phyloP scores from a whole-genome alignment of 495 filamentous ascomycete species.

The Jackrogersella multiformis region DNA sequence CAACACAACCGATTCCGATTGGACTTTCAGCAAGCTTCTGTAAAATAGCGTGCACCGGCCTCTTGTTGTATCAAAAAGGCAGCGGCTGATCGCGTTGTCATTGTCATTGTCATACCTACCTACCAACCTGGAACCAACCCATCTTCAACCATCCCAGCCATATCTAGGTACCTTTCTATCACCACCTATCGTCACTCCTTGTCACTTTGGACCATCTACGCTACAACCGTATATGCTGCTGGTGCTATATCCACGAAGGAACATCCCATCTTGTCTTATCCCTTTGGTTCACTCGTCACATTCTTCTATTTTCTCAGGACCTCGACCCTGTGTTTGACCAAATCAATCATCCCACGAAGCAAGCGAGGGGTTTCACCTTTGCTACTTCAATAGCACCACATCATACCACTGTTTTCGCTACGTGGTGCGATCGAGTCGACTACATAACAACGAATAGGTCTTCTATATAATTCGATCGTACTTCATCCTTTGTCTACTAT shows the following conservation, averaged over 20 bases:
- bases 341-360: conserved; percentile 29
- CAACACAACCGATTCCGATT: conserved; percentile 13
- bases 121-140: neutral
- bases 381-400: conserved; percentile 37
- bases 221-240: conserved; percentile 5
- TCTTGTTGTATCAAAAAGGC: conserved; percentile 20
- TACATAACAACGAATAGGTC: conserved; percentile 17
- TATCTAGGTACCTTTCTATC: conserved; percentile 7
- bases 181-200: neutral
- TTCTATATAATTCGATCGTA: neutral
- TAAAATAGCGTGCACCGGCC: conserved; percentile 20
- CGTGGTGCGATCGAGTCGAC: conserved; percentile 25
- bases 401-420: conserved; percentile 26
- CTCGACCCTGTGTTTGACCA: conserved; percentile 10
- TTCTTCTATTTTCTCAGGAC: conserved; percentile 2
- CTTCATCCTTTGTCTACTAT: conserved; percentile 1
- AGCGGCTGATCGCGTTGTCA: conserved; percentile 31
- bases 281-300: neutral
- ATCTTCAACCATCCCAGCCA: neutral
- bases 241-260: conserved; percentile 29
- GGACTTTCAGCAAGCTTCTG: no score
- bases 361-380: conserved; percentile 29
- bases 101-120: conserved; percentile 7
- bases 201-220: neutral
- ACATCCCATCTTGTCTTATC: conserved; percentile 17